A percentile compares a stretch with the other conserved stretches of the same genome.
Evolutionary conservation across 345 rosid species (phyloP).

Genomic region (Euphorbia lathyris): DNA sequence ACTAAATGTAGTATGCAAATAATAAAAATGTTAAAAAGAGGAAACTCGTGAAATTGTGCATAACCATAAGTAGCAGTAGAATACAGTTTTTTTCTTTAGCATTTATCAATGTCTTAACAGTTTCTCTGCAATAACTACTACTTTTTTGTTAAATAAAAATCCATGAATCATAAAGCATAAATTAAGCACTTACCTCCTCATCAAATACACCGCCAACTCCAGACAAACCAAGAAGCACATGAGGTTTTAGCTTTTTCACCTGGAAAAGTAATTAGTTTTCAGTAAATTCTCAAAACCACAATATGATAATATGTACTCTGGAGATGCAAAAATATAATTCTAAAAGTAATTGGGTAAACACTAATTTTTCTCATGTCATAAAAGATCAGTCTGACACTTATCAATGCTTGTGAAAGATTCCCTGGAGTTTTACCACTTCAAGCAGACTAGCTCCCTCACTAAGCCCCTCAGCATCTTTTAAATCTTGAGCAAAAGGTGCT

Average conservation of each 20-base stretch:
- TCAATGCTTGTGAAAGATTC: conserved; percentile 15
- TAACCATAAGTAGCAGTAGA: background rate
- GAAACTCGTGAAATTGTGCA: background rate
- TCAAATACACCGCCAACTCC: conserved; percentile 94
- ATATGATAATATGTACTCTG: background rate
- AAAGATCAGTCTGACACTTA: conserved; percentile 12
- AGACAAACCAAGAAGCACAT: conserved; percentile 97
- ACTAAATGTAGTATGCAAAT: too few relatives aligned
- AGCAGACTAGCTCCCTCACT: conserved; percentile 76
- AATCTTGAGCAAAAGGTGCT: conserved; percentile 75
- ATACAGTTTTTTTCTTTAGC: background rate
- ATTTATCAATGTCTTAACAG: background rate
- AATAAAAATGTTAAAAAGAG: background rate
- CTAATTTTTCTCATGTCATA: conserved; percentile 8
- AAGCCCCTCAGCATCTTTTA: conserved; percentile 57
- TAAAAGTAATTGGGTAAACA: background rate
- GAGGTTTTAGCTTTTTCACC: conserved; percentile 85
- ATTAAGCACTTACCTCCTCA: conserved; percentile 56
- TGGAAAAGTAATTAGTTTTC: conserved; percentile 37
- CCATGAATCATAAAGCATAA: conserved; percentile 6
- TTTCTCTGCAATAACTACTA: background rate
- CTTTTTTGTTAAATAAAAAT: background rate
- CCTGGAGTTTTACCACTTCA: conserved; percentile 73
- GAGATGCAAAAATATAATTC: conserved; percentile 14
- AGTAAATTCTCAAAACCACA: conserved; percentile 13